Evolutionary conservation across 352 stramenopile species (phyloP).

Genomic region (Phytophthora fragariae): DNA sequence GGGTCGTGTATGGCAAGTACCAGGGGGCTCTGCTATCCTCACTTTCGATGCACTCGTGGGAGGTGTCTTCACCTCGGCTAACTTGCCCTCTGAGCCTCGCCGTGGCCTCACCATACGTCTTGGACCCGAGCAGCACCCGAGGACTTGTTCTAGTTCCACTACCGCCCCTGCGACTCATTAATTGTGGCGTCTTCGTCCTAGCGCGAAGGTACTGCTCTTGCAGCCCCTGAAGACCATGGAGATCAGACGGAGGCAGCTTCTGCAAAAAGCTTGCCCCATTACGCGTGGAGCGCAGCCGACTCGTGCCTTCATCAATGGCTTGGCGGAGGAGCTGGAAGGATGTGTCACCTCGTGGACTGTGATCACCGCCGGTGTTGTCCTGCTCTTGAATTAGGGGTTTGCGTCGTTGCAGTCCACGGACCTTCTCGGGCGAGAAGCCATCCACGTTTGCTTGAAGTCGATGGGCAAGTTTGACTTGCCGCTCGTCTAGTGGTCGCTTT

Average conservation of each 20-base stretch:
- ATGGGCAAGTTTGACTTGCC: constrained; percentile 59
- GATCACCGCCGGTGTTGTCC: background rate
- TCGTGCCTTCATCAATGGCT: constrained; percentile 61
- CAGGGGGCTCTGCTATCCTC: constrained; percentile 14
- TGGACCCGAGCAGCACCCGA: constrained; percentile 7
- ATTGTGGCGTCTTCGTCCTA: constrained; percentile 14
- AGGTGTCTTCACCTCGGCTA: constrained; percentile 13
- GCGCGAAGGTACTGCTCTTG: constrained; percentile 40
- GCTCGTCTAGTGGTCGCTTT: constrained; percentile 53
- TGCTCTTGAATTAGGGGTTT: constrained; percentile 11
- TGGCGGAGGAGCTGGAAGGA: constrained; percentile 61
- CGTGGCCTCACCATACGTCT: background rate
- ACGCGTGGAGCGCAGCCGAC: constrained; percentile 52
- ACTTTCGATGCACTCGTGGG: background rate
- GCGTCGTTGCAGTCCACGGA: constrained; percentile 35
- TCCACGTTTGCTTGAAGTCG: constrained; percentile 54
- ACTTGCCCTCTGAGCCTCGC: background rate
- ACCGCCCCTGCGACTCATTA: background rate
- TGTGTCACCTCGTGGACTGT: constrained; percentile 28
- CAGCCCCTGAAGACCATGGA: constrained; percentile 46
- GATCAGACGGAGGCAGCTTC: constrained; percentile 39
- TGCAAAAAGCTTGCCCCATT: constrained; percentile 62
- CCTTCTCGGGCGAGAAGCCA: constrained; percentile 61
- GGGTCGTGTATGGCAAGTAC: constrained; percentile 80
- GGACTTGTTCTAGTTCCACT: constrained; percentile 8